These are phyloP conservation scores for Candida fluviatilis DNA, from an alignment of 805 yeast species.

Conservation along the genomic window DNA sequence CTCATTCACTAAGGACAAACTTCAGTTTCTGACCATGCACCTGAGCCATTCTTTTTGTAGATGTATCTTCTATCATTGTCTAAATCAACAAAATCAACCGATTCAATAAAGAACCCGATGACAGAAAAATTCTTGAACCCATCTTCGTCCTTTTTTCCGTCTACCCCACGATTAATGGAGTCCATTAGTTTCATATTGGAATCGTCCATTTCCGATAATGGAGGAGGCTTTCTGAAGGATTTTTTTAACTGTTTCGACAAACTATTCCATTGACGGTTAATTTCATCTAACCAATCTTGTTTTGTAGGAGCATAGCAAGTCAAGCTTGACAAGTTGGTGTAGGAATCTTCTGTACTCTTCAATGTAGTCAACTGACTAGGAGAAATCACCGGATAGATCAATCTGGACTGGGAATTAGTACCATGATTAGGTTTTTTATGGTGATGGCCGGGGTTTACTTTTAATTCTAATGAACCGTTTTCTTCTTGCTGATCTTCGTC, in stretches of 20 bases:
- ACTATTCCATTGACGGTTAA: slow-evolving; percentile 56
- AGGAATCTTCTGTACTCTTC: slow-evolving; percentile 18
- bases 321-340: slow-evolving; percentile 23
- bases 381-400: slow-evolving; percentile 8
- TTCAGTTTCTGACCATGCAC: slow-evolving; percentile 72
- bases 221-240: slow-evolving; percentile 69
- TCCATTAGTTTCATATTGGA: slow-evolving; percentile 59
- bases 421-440: neutral
- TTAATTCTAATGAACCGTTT: slow-evolving; percentile 1
- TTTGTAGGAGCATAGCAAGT: slow-evolving; percentile 43
- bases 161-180: slow-evolving; percentile 76
- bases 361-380: slow-evolving; percentile 8
- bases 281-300: slow-evolving; percentile 67
- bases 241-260: slow-evolving; percentile 58
- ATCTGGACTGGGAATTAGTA: slow-evolving; percentile 4
- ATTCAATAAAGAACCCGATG: slow-evolving; percentile 63
- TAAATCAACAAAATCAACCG: slow-evolving; percentile 65
- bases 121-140: slow-evolving; percentile 65
- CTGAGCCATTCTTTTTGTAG: slow-evolving; percentile 50
- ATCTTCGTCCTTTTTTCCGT: slow-evolving; percentile 64
- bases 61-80: slow-evolving; percentile 53
- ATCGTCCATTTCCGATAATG: slow-evolving; percentile 55
- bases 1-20: slow-evolving; percentile 64
- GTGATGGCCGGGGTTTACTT: neutral
- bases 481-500: slow-evolving; percentile 11